phyloP scores from a whole-genome alignment of 306 rosid species.

The Spatholobus suberectus region DNA sequence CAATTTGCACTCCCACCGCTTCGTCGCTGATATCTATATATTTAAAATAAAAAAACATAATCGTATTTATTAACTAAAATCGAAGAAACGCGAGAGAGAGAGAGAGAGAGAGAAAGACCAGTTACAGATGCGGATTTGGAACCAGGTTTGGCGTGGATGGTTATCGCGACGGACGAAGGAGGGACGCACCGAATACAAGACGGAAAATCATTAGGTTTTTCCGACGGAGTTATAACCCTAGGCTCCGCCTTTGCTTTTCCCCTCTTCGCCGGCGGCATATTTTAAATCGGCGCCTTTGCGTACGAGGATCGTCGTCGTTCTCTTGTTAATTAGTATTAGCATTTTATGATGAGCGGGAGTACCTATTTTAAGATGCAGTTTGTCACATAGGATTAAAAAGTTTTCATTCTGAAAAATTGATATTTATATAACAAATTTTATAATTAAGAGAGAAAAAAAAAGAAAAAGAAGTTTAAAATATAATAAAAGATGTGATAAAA shows the following conservation, averaged over 20 bases:
- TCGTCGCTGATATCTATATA: constrained; percentile 74
- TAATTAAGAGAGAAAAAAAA: too few species aligned
- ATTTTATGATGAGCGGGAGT: neutral
- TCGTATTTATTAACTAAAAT: neutral
- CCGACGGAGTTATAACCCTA: constrained; percentile 41
- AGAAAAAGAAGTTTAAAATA: too few species aligned
- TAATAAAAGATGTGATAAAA: too few species aligned
- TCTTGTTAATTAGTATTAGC: neutral
- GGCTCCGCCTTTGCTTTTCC: constrained; percentile 64
- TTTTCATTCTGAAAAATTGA: too few species aligned
- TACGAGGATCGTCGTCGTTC: constrained; percentile 18
- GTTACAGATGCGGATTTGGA: constrained; percentile 84
- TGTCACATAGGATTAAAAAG: neutral
- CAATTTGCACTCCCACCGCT: constrained; percentile 87
- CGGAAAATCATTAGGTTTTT: constrained; percentile 53
- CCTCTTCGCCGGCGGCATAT: constrained; percentile 81
- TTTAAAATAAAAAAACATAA: neutral
- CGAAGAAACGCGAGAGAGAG: neutral
- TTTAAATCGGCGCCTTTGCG: constrained; percentile 7
- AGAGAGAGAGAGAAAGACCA: constrained; percentile 45
- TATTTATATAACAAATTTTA: too few species aligned
- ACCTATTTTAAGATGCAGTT: neutral
- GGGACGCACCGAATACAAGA: constrained; percentile 72
- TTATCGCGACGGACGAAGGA: constrained; percentile 86
- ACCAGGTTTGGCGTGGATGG: constrained; percentile 96